Evolutionary conservation across 2,329 filamentous ascomycete species (phyloP).

Genomic region (Ophiostoma angusticollis): DNA sequence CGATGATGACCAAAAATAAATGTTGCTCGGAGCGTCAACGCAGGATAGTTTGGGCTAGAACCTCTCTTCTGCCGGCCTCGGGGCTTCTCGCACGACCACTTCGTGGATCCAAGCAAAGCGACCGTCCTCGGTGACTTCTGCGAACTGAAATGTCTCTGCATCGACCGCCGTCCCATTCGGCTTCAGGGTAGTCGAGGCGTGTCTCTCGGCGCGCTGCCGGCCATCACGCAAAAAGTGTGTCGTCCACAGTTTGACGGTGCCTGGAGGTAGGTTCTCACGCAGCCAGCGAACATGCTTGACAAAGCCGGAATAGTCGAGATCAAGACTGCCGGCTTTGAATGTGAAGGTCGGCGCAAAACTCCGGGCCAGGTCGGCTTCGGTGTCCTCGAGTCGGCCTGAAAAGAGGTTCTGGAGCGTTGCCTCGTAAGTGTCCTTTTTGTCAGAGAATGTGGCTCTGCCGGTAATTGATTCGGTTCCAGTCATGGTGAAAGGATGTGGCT

Average conservation of each 20-base stretch:
- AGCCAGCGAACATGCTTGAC: conserved; percentile 10
- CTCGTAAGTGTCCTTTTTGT: conserved; percentile 9
- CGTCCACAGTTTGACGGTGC: not conserved
- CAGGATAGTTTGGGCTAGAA: too few species aligned
- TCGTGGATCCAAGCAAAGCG: conserved; percentile 8
- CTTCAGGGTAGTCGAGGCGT: conserved; percentile 1
- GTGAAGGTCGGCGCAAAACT: conserved; percentile 4
- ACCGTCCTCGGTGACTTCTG: conserved; percentile 8
- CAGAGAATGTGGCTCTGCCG: conserved; percentile 4
- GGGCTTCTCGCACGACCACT: not conserved
- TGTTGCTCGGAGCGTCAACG: too few species aligned
- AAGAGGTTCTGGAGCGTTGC: conserved; percentile 8
- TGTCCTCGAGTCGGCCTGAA: conserved; percentile 7
- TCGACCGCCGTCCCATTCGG: conserved; percentile 1
- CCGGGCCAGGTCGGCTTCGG: conserved; percentile 6
- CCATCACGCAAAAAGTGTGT: conserved; percentile 7
- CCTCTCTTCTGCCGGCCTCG: too few species aligned
- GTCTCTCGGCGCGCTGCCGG: conserved; percentile 6
- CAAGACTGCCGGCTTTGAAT: not conserved
- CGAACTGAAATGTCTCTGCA: conserved; percentile 10
- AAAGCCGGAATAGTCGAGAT: conserved; percentile 4
- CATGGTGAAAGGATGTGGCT: too few species aligned
- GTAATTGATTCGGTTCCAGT: too few species aligned
- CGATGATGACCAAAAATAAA: too few species aligned
- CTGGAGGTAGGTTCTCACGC: conserved; percentile 4